phyloP scores from a whole-genome alignment of 495 filamentous ascomycete genomes.

The Neurospora tetrasperma region DNA sequence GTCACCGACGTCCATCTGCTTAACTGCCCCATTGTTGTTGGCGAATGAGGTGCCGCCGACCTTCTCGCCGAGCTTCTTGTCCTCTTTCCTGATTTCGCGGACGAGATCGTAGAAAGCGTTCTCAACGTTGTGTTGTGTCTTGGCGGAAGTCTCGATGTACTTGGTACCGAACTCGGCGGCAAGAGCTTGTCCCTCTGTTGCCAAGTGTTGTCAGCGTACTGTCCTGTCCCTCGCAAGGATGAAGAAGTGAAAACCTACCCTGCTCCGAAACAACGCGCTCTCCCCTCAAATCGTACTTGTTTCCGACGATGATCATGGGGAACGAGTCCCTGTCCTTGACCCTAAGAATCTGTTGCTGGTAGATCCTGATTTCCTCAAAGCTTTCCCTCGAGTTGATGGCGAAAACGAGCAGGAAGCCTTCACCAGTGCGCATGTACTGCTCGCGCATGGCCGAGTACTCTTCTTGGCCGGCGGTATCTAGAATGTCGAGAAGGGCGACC shows the following conservation, averaged over 20 bases:
- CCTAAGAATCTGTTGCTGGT: conserved; percentile 95
- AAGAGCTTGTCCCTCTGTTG: conserved; percentile 76
- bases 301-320: conserved; percentile 98
- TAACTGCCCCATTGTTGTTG: conserved; percentile 48
- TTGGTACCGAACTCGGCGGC: conserved; percentile 85
- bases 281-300: conserved; percentile 94
- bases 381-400: conserved; percentile 95
- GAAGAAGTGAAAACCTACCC: conserved; percentile 46
- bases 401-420: conserved; percentile 96
- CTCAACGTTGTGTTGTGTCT: conserved; percentile 95
- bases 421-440: conserved; percentile 99
- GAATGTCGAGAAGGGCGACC: conserved; percentile 90
- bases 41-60: conserved; percentile 54
- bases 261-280: conserved; percentile 84
- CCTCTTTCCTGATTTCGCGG: conserved; percentile 92
- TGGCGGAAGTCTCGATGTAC: conserved; percentile 98
- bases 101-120: conserved; percentile 98
- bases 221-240: not conserved
- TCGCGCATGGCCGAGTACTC: conserved; percentile 99
- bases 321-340: conserved; percentile 99
- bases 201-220: conserved; percentile 18
- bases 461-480: conserved; percentile 97
- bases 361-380: conserved; percentile 96
- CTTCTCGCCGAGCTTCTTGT: conserved; percentile 88
- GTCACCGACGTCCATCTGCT: conserved; percentile 72